A percentile compares a stretch with the other conserved stretches of the same genome.
phyloP scores from a whole-genome alignment of 139 green algal genomes.

The Chlorokybus atmophyticus region DNA sequence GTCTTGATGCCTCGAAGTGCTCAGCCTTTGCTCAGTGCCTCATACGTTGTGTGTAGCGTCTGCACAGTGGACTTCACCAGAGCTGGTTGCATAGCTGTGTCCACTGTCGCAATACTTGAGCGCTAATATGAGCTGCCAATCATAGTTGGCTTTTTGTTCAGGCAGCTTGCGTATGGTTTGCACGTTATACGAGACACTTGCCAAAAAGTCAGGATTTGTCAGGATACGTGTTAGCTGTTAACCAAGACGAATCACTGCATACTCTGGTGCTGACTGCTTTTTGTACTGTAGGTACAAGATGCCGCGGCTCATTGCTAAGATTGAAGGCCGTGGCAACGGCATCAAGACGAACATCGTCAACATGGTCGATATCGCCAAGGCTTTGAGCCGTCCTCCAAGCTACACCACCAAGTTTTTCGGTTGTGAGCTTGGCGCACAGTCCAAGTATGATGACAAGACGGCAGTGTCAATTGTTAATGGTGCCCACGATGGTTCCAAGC shows the following conservation, averaged over 20 bases:
- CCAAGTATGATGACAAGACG: constrained; percentile 82
- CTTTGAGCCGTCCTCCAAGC: constrained; percentile 74
- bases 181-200: constrained; percentile 21
- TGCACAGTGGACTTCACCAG: no score
- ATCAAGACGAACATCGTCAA: constrained; percentile 99
- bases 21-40: no score
- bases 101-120: no score
- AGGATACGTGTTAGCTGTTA: neutral
- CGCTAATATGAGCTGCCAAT: no score
- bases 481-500: constrained; percentile 53
- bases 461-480: constrained; percentile 92
- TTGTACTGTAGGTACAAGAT: no score
- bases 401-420: constrained; percentile 95
- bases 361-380: constrained; percentile 96
- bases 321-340: constrained; percentile 93
- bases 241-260: constrained; percentile 1
- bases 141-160: no score
- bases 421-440: constrained; percentile 89
- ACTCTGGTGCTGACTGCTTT: no score
- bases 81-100: no score
- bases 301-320: constrained; percentile 82
- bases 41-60: no score
- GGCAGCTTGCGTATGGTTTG: neutral
- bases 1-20: no score
- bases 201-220: neutral